Evolutionary conservation across 2,329 filamentous ascomycete genomes (phyloP).

Genomic region (Stylonectria norvegica): DNA sequence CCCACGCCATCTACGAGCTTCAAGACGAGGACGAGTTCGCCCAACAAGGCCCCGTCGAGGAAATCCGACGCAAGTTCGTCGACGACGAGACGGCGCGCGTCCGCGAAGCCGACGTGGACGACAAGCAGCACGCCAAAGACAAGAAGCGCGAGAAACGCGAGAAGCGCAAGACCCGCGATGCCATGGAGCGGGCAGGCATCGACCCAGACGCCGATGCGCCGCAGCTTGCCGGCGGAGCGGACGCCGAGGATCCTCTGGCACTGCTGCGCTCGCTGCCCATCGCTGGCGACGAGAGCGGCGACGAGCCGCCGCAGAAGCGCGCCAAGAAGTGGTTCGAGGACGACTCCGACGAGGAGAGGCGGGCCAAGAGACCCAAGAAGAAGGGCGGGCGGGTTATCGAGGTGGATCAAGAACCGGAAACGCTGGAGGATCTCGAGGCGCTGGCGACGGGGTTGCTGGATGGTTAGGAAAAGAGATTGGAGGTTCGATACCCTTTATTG

Average conservation of each 20-base stretch:
- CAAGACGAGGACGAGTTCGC: conserved; percentile 80
- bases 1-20: conserved; percentile 84
- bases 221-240: conserved; percentile 37
- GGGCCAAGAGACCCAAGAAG: conserved; percentile 39
- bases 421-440: conserved; percentile 72
- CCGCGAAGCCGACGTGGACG: conserved; percentile 69
- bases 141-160: conserved; percentile 74
- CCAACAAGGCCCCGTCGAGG: conserved; percentile 69
- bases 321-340: conserved; percentile 78
- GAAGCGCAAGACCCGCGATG: conserved; percentile 65
- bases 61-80: conserved; percentile 74
- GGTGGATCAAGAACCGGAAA: conserved; percentile 68
- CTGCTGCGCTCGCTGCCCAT: conserved; percentile 57
- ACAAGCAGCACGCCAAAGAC: conserved; percentile 76
- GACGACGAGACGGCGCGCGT: conserved; percentile 71
- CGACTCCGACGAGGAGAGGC: conserved; percentile 54
- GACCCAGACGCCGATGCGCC: conserved; percentile 25
- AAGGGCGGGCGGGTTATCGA: conserved; percentile 55
- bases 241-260: conserved; percentile 52
- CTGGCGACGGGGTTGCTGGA: conserved; percentile 70
- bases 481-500: conserved; percentile 30
- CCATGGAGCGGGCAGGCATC: conserved; percentile 38
- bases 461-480: conserved; percentile 25
- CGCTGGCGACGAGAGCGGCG: conserved; percentile 34
- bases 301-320: conserved; percentile 50